Evolutionary conservation across 768 basidiomycete genomes (phyloP), one percentile per base, ranked within the genome.

Genomic region (Leccinellum albellum): DNA sequence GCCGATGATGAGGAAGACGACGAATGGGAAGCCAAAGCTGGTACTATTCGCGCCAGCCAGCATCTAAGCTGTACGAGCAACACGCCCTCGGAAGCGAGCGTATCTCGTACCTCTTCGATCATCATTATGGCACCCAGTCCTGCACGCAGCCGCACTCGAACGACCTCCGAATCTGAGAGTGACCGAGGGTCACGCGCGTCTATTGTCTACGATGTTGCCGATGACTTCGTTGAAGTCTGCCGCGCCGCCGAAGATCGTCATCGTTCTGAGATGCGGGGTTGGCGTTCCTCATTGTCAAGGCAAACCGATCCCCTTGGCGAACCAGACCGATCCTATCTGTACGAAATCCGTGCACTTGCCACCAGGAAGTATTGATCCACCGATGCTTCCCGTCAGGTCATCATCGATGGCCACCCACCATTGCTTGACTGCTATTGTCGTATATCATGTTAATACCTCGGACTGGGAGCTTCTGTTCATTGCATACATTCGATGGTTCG

Each of bases 1-100:
- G 91, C 88, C 3, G 94, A 96, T 61, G 95, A 96, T 64, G 94
- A 95, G 69, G 88, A 91, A 56, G 82, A 82, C 49, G 82, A 82
- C 53, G 78, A 73, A 21, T 89, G 86, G 84, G 88, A 88, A 68
- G 78, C 79, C 28, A 87, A 86, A 61, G 87, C 85, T 21, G 88
- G 86, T 26, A 94, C 93, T 1, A 92, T 95, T 51, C 88, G 88
- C 48, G 85, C 87, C 24, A 81, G 72, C 61, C 72, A 78, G 54
- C 79, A 78, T 52, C 79, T 76, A 53, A 50, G 74, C 71, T 51
- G 67, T 58, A n/a, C 53, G 26, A 54, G 49, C 69, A 54, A 68
- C 70, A 31, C 62, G 4, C 50, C 61, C 13, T 72, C 67, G 14
- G 69, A 70, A 53, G 64, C 61, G 12, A 68, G 70, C n/a, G 61